A percentile compares a stretch with the other conserved stretches of the same genome.
Conservation (phyloP, 352 stramenopile species). For the Phytophthora cactorum region DNA sequence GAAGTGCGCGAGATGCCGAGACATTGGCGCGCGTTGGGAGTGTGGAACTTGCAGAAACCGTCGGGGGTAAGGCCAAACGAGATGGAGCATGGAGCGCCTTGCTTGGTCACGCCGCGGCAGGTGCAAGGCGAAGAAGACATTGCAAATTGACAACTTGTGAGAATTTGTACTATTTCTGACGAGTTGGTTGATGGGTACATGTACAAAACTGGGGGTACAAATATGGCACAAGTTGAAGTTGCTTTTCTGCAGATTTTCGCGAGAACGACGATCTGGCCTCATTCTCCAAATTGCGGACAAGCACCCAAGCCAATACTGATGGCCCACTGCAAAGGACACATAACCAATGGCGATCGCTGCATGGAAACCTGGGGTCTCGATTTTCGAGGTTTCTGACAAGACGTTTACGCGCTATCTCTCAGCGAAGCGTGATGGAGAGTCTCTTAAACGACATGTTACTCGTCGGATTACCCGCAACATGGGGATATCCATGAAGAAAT, state of each 20-base stretch:
- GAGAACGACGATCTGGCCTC: no score
- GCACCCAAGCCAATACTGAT: neutral
- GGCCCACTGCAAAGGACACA: neutral
- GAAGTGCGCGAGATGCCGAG: constrained; percentile 27
- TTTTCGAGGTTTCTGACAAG: constrained; percentile 11
- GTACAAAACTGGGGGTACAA: no score
- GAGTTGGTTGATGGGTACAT: neutral
- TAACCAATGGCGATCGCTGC: constrained; percentile 9
- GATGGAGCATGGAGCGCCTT: constrained; percentile 25
- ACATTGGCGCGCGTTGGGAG: constrained; percentile 24
- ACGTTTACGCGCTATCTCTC: constrained; percentile 35
- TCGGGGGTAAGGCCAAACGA: constrained; percentile 12
- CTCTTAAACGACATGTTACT: constrained; percentile 21
- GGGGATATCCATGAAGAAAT: constrained; percentile 25
- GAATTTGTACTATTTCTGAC: constrained; percentile 11
- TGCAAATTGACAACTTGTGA: neutral
- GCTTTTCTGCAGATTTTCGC: no score
- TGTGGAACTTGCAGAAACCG: constrained; percentile 42
- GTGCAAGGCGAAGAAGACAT: neutral
- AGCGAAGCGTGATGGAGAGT: constrained; percentile 15
- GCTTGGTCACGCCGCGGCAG: constrained; percentile 30
- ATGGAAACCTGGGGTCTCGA: constrained; percentile 23
- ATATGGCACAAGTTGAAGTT: no score
- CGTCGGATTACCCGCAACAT: constrained; percentile 33
- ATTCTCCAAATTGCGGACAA: no score